Evolutionary conservation across 1,139 yeast genomes (phyloP).

Genomic region (Arxiozyma telluris): DNA sequence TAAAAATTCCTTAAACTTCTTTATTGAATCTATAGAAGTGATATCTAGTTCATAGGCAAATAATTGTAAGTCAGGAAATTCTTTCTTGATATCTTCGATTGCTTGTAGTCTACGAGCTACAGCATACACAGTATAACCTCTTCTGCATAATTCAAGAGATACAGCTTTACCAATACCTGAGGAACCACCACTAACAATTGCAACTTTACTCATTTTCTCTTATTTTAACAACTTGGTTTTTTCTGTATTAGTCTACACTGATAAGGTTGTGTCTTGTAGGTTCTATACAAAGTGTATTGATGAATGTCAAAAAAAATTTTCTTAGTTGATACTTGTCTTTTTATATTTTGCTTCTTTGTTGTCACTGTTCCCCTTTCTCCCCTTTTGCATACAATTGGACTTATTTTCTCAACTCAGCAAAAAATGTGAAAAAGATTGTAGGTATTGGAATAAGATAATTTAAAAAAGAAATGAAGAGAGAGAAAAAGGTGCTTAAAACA

Average conservation of each 20-base stretch:
- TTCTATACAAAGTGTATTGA: neutral
- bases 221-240: neutral
- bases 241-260: neutral
- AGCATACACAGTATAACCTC: slow-evolving; percentile 60
- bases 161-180: slow-evolving; percentile 72
- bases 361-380: neutral
- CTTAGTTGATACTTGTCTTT: neutral
- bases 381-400: neutral
- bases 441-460: too few species aligned
- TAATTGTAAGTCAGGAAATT: slow-evolving; percentile 20
- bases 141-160: slow-evolving; percentile 52
- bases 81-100: slow-evolving; percentile 42
- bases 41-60: slow-evolving; percentile 43
- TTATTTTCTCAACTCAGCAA: too few species aligned
- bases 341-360: too few species aligned
- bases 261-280: neutral
- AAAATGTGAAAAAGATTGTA: neutral
- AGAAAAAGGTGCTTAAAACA: neutral
- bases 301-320: too few species aligned
- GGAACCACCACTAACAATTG: slow-evolving; percentile 70
- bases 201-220: slow-evolving; percentile 29
- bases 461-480: too few species aligned
- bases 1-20: slow-evolving; percentile 37
- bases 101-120: slow-evolving; percentile 63
- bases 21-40: slow-evolving; percentile 43